These are phyloP conservation scores for Pseudopyricularia javanii DNA, from an alignment of 2,329 filamentous ascomycete genomes.

Conservation along the genomic window DNA sequence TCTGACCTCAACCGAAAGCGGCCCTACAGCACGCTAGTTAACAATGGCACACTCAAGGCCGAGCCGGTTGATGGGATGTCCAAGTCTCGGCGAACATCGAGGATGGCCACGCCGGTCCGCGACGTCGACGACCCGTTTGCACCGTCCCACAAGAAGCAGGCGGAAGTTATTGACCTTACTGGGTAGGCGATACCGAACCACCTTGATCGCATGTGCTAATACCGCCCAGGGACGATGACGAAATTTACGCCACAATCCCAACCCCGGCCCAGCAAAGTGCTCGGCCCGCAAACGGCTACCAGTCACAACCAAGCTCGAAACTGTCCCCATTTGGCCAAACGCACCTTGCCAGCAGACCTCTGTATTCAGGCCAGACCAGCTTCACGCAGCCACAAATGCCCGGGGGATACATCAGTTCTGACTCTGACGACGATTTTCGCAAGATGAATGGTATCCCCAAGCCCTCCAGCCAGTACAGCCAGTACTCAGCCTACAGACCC, in stretches of 20 bases:
- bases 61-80: not conserved
- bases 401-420: not conserved
- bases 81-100: not conserved
- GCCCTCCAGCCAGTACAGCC: not conserved
- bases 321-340: not conserved
- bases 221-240: not conserved
- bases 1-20: slow-evolving; percentile 12
- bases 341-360: not conserved
- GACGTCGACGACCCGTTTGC: slow-evolving; percentile 3
- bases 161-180: slow-evolving; percentile 15
- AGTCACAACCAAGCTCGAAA: not conserved
- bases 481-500: not conserved
- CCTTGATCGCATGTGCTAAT: not conserved
- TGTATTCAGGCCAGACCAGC: not conserved
- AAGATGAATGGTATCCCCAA: not conserved
- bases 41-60: not conserved
- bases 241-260: not conserved
- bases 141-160: not conserved
- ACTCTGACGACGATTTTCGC: not conserved
- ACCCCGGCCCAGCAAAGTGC: not conserved
- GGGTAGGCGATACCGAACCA: slow-evolving; percentile 7
- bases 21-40: slow-evolving; percentile 12
- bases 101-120: not conserved
- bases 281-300: not conserved
- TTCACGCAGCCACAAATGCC: not conserved